Base-by-base conservation (phyloP, 371 early-diverging fungal genomes). In the Vittaforma corneae region DNA sequence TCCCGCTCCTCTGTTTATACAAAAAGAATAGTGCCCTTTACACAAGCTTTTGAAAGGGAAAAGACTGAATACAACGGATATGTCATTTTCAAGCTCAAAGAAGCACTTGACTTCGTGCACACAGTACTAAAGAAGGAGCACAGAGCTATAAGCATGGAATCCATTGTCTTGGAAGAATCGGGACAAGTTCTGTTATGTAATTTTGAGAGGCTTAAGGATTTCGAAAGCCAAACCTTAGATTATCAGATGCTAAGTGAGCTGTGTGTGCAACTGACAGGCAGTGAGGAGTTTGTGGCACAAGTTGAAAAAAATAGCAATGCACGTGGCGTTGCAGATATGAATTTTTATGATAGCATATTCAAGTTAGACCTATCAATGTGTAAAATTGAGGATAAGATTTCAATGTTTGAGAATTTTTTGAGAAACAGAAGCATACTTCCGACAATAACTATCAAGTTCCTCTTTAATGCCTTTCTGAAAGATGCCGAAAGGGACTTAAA, bases 151-250 rank as follows among this genome's bases (percentile, higher is more conserved):
- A 26, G 30, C 16, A 40, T 57, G 22, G 62, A 69, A 5, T 60
- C 72, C 18, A 53, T 75, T 14, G 69, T 75, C 54, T 37, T 75
- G 16, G 65, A 65, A 45, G 61, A 68, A 38, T 42, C 34, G 18
- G 72, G 76, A 11, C 50, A 54, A 48, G 37, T 71, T 16, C 28
- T 71, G 22, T 34, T 75, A 3, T 62, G 76, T 29, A 63, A 68
- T 30, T 71, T 75, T 58, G 74, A 73, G 45, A 67, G 57, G n/a
- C 20, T 3, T 38, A 44, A 20, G 1, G 22, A 3, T 4, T 9
- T 9, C 18, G 20, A 42, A 34, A 6, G 3, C n/a, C 33, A 22
- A n/a, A 44, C 32, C 2, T 4, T 2, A n/a, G 65, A 59, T 22
- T 11, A 24, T 3, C 5, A 4, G 14, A 6, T 42, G 46, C 60